Evolutionary conservation across 768 basidiomycete species (phyloP), one percentile per base, ranked within the genome.

Genomic region (Serpula lacrymans): DNA sequence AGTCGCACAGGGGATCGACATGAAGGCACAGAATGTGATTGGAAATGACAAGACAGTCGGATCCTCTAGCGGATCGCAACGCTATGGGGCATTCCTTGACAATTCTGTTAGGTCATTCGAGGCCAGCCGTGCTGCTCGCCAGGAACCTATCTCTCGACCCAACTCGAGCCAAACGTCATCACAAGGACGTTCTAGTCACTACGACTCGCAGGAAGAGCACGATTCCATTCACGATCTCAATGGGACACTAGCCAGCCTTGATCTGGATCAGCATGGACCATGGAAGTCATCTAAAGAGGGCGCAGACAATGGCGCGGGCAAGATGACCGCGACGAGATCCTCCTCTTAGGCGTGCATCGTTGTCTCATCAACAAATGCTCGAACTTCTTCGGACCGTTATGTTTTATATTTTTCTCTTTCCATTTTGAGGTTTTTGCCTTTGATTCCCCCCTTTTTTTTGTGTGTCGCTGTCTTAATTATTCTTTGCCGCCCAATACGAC

Each of bases 211-310:
- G 34, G 56, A 64, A 43, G 77, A 77, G 35, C 67, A 71, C 13
- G 80, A 82, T 43, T 37, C 58, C 22, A 72, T 89, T 49, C 76
- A 77, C 27, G 85, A 88, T 59, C 60, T 90, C 38, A 88, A 85
- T 51, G 82, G 83, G 16, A 86, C 82, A 21, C 69, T 90, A 27
- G 84, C 87, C 24, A 86, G 80, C 57, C 74, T 89, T 12, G 74
- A 87, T 48, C 63, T 89, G 42, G 82, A 81, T 52, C 49, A 62
- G 43, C 59, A 54, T 41, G 55, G 43, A 22, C 57, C 58, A n/a
- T 68, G 67, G 67, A 60, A 49, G 43, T 41, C 51, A 38, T 53
- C 51, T 12, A 45, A 43, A 42, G 53, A 55, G 35, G 41, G 50
- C 37, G 21, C 47, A 9, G 53, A 53, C 24, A 50, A 14, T 33